A percentile compares a stretch with the other conserved stretches of the same genome.
These are phyloP conservation scores for Colletotrichum destructivum DNA, from an alignment of 2,329 filamentous ascomycete genomes.

Conservation along the genomic window DNA sequence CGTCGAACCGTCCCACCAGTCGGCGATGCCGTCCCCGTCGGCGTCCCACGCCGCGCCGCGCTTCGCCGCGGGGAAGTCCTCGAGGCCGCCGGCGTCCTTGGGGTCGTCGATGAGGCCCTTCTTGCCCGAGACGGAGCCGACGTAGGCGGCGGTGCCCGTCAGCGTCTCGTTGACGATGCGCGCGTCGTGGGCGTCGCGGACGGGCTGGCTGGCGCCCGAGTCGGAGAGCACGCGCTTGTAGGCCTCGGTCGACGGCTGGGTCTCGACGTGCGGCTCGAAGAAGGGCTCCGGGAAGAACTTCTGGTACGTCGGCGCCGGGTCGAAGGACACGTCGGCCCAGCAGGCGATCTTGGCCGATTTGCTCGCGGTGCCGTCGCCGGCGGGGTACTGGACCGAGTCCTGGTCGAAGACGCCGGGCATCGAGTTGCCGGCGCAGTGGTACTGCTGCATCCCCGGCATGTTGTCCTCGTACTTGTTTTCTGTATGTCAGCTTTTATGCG, in stretches of 20 bases:
- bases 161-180: constrained; percentile 52
- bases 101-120: constrained; percentile 53
- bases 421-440: constrained; percentile 53
- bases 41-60: constrained; percentile 50
- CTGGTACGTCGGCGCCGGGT: constrained; percentile 48
- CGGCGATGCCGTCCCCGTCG: constrained; percentile 52
- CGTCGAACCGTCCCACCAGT: constrained; percentile 54
- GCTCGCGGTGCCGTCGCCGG: constrained; percentile 46
- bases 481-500: fast-evolving
- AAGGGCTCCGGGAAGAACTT: constrained; percentile 50
- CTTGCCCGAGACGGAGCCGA: constrained; percentile 49
- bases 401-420: constrained; percentile 50
- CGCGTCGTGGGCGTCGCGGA: constrained; percentile 51
- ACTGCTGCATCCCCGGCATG: constrained; percentile 51
- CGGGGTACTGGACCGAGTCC: constrained; percentile 47
- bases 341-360: constrained; percentile 48
- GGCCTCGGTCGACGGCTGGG: constrained; percentile 50
- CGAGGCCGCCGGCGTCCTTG: constrained; percentile 52
- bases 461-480: constrained; percentile 49
- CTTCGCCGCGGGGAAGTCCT: constrained; percentile 49
- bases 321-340: constrained; percentile 50
- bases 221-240: constrained; percentile 54
- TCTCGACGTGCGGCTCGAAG: constrained; percentile 50
- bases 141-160: constrained; percentile 49
- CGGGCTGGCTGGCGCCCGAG: constrained; percentile 50